These are phyloP conservation scores for Colletotrichum sojae DNA, from an alignment of 2,329 filamentous ascomycete genomes.

Conservation along the genomic window DNA sequence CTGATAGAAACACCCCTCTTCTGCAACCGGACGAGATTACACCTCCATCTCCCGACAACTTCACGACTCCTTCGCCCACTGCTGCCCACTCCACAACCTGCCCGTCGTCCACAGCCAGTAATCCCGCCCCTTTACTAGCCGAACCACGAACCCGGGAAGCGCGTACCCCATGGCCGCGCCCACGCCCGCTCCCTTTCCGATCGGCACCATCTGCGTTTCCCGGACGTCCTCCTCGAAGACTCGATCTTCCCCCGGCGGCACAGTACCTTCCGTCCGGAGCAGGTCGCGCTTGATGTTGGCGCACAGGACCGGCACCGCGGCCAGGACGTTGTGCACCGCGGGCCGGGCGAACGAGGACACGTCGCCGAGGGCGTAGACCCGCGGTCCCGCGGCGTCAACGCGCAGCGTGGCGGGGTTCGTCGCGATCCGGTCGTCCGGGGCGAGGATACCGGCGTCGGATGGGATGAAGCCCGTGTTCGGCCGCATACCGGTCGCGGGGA, in stretches of 20 bases:
- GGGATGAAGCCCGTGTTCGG: constrained; percentile 58
- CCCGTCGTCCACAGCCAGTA: constrained; percentile 66
- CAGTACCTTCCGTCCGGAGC: constrained; percentile 50
- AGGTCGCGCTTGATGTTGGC: constrained; percentile 66
- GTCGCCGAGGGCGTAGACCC: constrained; percentile 64
- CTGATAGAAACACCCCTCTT: no score
- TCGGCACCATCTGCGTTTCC: constrained; percentile 63
- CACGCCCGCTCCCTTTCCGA: constrained; percentile 61
- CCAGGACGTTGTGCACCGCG: constrained; percentile 58
- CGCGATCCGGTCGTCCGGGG: constrained; percentile 53
- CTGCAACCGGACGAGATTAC: no score
- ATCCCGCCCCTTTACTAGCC: constrained; percentile 65
- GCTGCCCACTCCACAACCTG: constrained; percentile 64
- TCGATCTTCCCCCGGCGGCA: constrained; percentile 46
- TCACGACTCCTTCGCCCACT: constrained; percentile 62
- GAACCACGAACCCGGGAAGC: constrained; percentile 61
- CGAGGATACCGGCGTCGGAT: constrained; percentile 45
- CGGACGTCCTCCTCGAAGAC: constrained; percentile 58
- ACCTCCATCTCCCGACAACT: no score
- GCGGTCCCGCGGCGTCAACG: constrained; percentile 48
- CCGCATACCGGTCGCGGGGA: constrained; percentile 58
- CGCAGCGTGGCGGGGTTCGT: constrained; percentile 55
- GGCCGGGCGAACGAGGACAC: constrained; percentile 55
- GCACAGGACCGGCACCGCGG: constrained; percentile 58
- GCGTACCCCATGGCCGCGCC: constrained; percentile 59